These are phyloP conservation scores for Chenopodium quinoa DNA, from an alignment of 148 eudicot genomes.

Conservation along the genomic window DNA sequence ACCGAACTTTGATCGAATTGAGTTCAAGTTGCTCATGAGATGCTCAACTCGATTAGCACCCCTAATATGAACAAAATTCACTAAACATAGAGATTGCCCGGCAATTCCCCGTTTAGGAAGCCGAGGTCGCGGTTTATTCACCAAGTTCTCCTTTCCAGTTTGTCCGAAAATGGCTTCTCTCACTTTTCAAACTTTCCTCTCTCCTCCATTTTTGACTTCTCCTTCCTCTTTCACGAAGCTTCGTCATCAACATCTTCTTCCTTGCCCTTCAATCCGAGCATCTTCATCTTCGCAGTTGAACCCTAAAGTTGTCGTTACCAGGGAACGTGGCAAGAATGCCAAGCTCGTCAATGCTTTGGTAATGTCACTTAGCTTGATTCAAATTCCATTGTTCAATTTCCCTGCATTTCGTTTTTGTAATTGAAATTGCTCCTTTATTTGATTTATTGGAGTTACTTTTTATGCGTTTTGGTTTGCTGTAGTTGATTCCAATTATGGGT, in stretches of 20 bases:
- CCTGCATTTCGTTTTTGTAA: neutral
- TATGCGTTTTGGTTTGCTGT: neutral
- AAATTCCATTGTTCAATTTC: neutral
- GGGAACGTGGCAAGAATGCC: constrained; percentile 81
- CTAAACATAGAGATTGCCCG: no score
- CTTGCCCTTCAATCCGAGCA: constrained; percentile 22
- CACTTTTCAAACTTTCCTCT: constrained; percentile 35
- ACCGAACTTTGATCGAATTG: no score
- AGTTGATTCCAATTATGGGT: neutral
- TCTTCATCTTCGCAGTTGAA: constrained; percentile 27
- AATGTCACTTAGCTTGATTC: neutral
- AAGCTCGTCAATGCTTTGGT: constrained; percentile 79
- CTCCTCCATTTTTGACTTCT: constrained; percentile 25
- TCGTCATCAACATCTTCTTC: constrained; percentile 9
- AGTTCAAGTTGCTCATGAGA: no score
- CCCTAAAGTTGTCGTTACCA: constrained; percentile 73
- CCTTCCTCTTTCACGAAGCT: constrained; percentile 20
- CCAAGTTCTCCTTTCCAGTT: no score
- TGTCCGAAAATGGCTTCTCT: constrained; percentile 20
- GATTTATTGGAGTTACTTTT: neutral
- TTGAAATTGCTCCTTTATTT: neutral
- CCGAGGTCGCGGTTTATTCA: no score
- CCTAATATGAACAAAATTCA: no score
- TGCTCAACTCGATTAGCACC: no score
- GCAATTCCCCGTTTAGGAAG: no score